Base-by-base conservation (phyloP, 2,329 filamentous ascomycete genomes). In the Graphiopsis chlorocephala region DNA sequence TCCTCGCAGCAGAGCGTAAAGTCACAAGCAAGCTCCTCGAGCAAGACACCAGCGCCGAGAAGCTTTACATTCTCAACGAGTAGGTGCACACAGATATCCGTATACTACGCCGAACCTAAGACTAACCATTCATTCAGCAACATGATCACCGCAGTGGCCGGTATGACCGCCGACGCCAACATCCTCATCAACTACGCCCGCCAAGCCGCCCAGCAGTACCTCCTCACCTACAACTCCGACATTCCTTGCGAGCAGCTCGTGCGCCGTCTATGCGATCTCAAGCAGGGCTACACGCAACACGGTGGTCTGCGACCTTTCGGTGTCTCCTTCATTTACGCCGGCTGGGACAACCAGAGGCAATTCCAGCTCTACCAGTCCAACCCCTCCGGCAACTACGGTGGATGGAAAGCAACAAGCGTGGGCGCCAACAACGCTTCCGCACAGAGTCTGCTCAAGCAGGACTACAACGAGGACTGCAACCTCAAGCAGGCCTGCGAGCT, bases 131-230 rank as follows among this genome's bases (percentile, higher is more conserved):
- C 29, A 14, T 14, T n/a, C 71, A 98, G 94, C 83, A 99, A 99
- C 85, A 99, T 99, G 96, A 98, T 99, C 81, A 97, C 93, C 81
- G 95, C 95, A 67, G 95, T 99, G 66, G 95, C 95, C 74, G 95
- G 95, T 77, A 98, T 99, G 94, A 99, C 93, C 53, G 95, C 95
- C 76, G 95, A 99, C 78, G 95, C 95, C 79, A 99, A 99, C 84
- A 99, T 99, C 80, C 92, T 99, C 78, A 99, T 99, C 88, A 99
- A 99, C 85, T 97, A 96, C 81, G 96, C 95, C 78, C 93, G 95
- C 73, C 92, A 97, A 86, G 91, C 92, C 74, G 95, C 95, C 73
- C 95, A 99, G 83, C 88, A 90, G 77, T 98, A 99, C 82, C 94
- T 99, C 78, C 88, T 97, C 71, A 99, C 94, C 74, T 99, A 99